Conservation (phyloP, 177 flowering plant species). For the Vitis hybrid region DNA sequence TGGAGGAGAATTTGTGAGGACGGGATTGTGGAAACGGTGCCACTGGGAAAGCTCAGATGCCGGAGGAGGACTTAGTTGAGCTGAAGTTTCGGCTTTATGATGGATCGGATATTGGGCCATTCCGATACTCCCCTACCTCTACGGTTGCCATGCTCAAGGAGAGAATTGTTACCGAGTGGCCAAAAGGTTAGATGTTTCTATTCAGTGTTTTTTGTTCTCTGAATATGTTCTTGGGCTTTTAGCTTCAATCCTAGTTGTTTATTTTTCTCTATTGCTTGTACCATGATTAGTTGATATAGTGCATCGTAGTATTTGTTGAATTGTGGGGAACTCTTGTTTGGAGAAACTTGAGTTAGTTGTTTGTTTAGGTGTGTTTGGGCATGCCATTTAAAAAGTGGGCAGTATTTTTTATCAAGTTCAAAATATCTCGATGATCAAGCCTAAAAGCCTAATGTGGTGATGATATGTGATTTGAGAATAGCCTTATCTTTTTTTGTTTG, state of each 20-base stretch:
- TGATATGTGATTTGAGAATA: no score
- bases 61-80: slow-evolving; percentile 79
- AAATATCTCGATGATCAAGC: no score
- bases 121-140: slow-evolving; percentile 67
- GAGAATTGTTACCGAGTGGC: slow-evolving; percentile 79
- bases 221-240: neutral
- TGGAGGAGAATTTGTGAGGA: neutral
- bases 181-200: slow-evolving; percentile 51
- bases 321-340: no score
- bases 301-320: no score
- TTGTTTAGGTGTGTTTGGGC: no score
- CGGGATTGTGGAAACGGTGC: neutral
- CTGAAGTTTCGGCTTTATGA: slow-evolving; percentile 77
- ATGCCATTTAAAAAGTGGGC: no score
- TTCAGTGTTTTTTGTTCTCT: neutral
- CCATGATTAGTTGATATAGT: no score
- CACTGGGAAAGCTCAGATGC: slow-evolving; percentile 43
- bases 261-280: neutral
- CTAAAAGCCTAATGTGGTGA: no score
- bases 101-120: slow-evolving; percentile 87
- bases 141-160: slow-evolving; percentile 81
- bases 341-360: no score
- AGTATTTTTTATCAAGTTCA: no score
- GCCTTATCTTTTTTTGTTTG: no score
- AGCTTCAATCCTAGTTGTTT: neutral